Base-by-base conservation (phyloP, 2,329 filamentous ascomycete genomes). In the Penicillium sp. region DNA sequence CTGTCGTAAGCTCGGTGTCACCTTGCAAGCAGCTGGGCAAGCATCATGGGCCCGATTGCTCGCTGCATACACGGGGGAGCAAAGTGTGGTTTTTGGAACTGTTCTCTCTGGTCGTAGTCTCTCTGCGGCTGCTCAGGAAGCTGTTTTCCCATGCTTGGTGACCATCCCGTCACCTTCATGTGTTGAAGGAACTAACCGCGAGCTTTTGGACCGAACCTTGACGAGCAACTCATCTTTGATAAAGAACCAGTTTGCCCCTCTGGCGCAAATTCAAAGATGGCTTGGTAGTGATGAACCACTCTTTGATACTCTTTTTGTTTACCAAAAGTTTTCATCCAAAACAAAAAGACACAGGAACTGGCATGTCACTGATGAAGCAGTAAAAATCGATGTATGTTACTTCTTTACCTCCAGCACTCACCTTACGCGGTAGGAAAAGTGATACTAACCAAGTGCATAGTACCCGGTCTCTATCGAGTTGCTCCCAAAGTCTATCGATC, bases 281-380 rank as follows among this genome's bases (percentile, higher is more conserved):
- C 78, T 89, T 0, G 79, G 83, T 52, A 76, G 85, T 0, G 83
- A 86, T 23, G 79, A 82, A 6, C 75, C 81, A 0, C 76, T 94
- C 0, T 96, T 96, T 61, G 91, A 96, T 65, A 93, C 90, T 0
- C 77, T 96, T 1, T 84, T 96, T 53, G 87, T 90, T 0, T 93
- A 91, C 64, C 92, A 96, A 65, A 89, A 88, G 58, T 65, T 77
- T 52, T 59, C 72, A 47, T 48, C 50, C 15, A 16, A 33, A 49
- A 53, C 33, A 44, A 54, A 60, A 2, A 47, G 60, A 15, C 51
- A 68, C 1, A 41, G 65, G 3, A 73, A 78, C 0, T 95, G 89
- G 87, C 74, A 75, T 6, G 58, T 88, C 0, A 57, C 83, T 1
- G 75, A 83, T 15, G 90, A 95, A 53, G 76, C 82, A 46, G 86